Percentiles rank a stretch among this genome's conserved stretches.
Evolutionary conservation across 2,329 filamentous ascomycete genomes (phyloP).

Genomic region (Aurifilum marmelostoma): DNA sequence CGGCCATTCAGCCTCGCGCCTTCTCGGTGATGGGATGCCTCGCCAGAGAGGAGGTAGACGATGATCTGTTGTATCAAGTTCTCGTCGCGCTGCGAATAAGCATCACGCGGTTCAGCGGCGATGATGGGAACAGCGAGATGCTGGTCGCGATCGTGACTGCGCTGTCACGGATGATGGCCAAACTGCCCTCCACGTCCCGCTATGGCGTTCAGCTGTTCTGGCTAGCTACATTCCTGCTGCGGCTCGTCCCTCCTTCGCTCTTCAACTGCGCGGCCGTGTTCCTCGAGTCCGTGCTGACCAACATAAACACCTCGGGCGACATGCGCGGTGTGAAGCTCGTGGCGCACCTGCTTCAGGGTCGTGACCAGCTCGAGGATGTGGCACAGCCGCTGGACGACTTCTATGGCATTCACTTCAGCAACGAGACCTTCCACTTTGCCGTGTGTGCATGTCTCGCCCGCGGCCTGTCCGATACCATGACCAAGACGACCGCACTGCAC

Average conservation of each 20-base stretch:
- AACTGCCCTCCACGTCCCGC: slow-evolving; percentile 66
- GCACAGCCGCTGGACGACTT: slow-evolving; percentile 64
- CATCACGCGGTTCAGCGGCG: slow-evolving; percentile 62
- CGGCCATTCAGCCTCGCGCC: slow-evolving; percentile 69
- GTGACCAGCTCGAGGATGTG: slow-evolving; percentile 63
- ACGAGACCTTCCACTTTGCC: slow-evolving; percentile 69
- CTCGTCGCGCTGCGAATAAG: slow-evolving; percentile 69
- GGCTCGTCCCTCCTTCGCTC: slow-evolving; percentile 63
- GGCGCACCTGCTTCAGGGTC: slow-evolving; percentile 62
- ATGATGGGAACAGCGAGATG: slow-evolving; percentile 69
- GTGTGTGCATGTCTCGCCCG: slow-evolving; percentile 67
- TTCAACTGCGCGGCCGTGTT: slow-evolving; percentile 70
- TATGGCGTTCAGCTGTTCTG: slow-evolving; percentile 73
- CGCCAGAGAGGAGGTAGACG: slow-evolving; percentile 72
- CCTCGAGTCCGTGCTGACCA: slow-evolving; percentile 65
- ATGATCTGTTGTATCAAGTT: slow-evolving; percentile 72
- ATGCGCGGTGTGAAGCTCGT: slow-evolving; percentile 64
- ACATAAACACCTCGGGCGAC: slow-evolving; percentile 64
- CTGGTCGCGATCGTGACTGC: slow-evolving; percentile 68
- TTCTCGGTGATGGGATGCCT: slow-evolving; percentile 74
- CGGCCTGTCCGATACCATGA: slow-evolving; percentile 65
- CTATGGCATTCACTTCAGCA: slow-evolving; percentile 67
- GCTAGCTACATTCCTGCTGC: slow-evolving; percentile 68
- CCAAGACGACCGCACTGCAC: slow-evolving; percentile 60
- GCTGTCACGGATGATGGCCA: slow-evolving; percentile 72